Evolutionary conservation across 2,329 filamentous ascomycete species (phyloP).

Genomic region (Aspergillus pseudoviridinutans): DNA sequence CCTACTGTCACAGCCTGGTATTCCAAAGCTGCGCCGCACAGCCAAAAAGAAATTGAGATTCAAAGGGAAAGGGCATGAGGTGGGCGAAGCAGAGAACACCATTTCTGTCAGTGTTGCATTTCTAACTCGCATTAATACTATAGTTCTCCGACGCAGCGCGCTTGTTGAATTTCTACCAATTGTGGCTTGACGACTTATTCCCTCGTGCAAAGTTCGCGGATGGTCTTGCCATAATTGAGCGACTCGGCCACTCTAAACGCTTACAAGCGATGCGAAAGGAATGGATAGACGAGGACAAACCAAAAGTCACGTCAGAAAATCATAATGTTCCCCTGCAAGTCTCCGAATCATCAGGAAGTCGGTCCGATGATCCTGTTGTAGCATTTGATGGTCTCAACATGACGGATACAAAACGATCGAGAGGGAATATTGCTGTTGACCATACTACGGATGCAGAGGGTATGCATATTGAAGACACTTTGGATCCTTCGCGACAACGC

Average conservation of each 20-base stretch:
- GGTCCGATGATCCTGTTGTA: background rate
- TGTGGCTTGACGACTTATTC: conserved; percentile 95
- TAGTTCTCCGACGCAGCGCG: conserved; percentile 80
- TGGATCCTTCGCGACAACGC: background rate
- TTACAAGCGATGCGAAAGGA: conserved; percentile 71
- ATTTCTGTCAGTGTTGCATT: background rate
- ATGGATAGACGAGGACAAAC: conserved; percentile 72
- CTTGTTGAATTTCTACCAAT: conserved; percentile 84
- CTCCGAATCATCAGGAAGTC: conserved; percentile 7
- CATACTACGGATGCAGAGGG: background rate
- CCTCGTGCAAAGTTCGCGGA: conserved; percentile 93
- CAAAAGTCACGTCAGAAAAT: conserved; percentile 13
- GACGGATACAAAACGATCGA: background rate
- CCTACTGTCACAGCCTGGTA: conserved; percentile 76
- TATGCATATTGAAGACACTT: background rate
- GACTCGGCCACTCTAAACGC: conserved; percentile 78
- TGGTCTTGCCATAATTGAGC: conserved; percentile 85
- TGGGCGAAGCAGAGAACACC: conserved; percentile 31
- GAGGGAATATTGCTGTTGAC: background rate
- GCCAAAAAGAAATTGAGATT: conserved; percentile 68
- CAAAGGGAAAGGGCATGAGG: conserved; percentile 93
- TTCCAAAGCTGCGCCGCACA: conserved; percentile 72
- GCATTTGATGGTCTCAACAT: conserved; percentile 5
- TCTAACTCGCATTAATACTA: conserved; percentile 6
- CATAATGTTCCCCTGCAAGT: background rate